Base-by-base conservation (phyloP, 352 stramenopile species). In the Globisporangium viniferum region DNA sequence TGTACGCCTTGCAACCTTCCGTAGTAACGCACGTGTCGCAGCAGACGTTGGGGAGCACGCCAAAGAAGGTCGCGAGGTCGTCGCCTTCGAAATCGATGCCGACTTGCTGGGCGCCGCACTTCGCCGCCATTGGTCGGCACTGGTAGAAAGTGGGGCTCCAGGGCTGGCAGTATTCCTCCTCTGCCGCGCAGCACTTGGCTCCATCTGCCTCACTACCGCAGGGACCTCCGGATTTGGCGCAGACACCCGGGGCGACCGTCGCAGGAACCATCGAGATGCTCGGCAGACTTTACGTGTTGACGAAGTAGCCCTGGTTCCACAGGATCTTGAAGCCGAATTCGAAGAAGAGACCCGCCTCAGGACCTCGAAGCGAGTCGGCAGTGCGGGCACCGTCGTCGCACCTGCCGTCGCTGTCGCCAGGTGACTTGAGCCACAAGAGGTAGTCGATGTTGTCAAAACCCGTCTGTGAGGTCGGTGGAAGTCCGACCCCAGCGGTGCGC, bases 281-380 rank as follows among this genome's bases (percentile, higher is more conserved):
- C 24, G 14, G 22, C 8, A 9, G 44, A 49, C 15, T 31, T 0
- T 54, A 20, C 7, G 29, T 49, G n/a, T 58, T 66, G 22, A 91
- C 82, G 55, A 90, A 90, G 72, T 82, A 90, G 1, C 85, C 85
- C 66, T 91, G 74, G 69, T 93, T 75, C 82, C 83, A 93, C 20
- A 93, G 74, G 36, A 68, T 29, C 59, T 73, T 67, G 59, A 93
- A 91, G 27, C 68, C 70, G 1, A 88, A 73, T 9, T 73, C 48
- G 60, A 89, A 91, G 71, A 93, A 93, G 7, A 73, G 33, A 5
- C 85, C 82, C 9, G 82, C 80, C 0, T 65, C 73, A 7, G 82
- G 78, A 2, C 85, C 85, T 18, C 39, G 20, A 59, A 74, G 62
- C 41, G 73, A 57, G n/a, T 80, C 72, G 7, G 62, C 49, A 15